phyloP scores from a whole-genome alignment of 1,284 basidiomycete genomes.

The Coniophora puteana region DNA sequence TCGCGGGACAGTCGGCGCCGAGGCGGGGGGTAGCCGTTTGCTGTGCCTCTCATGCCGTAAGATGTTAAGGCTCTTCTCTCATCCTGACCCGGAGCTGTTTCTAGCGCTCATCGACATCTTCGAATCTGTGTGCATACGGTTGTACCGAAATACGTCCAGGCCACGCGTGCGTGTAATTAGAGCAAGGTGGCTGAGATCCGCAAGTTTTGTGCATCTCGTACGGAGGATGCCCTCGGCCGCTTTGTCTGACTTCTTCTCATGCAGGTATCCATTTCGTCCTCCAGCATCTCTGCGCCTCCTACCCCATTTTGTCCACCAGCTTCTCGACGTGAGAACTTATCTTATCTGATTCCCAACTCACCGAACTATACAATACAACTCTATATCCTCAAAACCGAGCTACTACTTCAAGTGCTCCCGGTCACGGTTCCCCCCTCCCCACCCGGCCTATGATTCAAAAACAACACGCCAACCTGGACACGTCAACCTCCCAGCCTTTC shows the following conservation, averaged over 20 bases:
- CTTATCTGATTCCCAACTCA: constrained; percentile 26
- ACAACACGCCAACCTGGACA: constrained; percentile 27
- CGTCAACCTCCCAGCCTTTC: constrained; percentile 30
- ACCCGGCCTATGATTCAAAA: constrained; percentile 56
- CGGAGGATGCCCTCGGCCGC: neutral
- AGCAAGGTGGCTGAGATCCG: too few species aligned
- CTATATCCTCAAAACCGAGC: constrained; percentile 6
- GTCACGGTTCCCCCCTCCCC: constrained; percentile 13
- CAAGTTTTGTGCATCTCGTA: too few species aligned
- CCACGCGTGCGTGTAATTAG: too few species aligned
- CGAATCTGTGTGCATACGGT: too few species aligned
- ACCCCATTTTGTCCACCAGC: constrained; percentile 7
- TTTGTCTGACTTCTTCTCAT: constrained; percentile 14
- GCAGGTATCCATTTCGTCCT: constrained; percentile 6
- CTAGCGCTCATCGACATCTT: too few species aligned
- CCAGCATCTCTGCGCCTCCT: constrained; percentile 4
- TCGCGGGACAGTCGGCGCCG: too few species aligned
- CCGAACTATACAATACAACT: neutral
- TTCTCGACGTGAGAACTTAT: constrained; percentile 27
- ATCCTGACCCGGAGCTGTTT: too few species aligned
- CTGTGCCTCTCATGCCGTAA: too few species aligned
- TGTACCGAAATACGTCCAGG: too few species aligned
- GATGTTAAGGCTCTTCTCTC: too few species aligned
- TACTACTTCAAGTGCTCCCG: neutral
- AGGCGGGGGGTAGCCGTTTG: too few species aligned